These are phyloP conservation scores for Arxiozyma bovina DNA, from an alignment of 1,139 yeast species.

Conservation along the genomic window DNA sequence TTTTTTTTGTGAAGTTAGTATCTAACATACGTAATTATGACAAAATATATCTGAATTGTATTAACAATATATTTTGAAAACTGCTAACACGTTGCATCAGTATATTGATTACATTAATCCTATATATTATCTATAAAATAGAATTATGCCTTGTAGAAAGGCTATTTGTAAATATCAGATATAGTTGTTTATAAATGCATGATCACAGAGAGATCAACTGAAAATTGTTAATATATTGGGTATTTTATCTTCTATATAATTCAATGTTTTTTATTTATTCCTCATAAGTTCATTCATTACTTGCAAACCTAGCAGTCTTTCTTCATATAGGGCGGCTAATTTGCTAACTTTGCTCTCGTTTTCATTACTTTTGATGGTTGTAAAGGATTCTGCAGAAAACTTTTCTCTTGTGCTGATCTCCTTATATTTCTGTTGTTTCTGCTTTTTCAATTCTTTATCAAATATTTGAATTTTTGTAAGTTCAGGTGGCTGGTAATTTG, in stretches of 20 bases:
- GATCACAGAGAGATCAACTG: too few species aligned
- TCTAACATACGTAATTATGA: too few species aligned
- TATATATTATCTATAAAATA: too few species aligned
- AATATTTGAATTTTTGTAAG: conserved; percentile 22
- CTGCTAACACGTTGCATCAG: neutral
- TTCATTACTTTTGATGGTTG: conserved; percentile 41
- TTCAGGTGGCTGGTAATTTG: neutral
- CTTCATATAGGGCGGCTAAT: conserved; percentile 48
- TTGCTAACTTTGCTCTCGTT: conserved; percentile 39
- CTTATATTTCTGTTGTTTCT: conserved; percentile 17
- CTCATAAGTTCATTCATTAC: conserved; percentile 33
- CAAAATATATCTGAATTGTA: neutral
- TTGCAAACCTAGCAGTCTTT: conserved; percentile 45
- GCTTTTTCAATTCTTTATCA: conserved; percentile 24
- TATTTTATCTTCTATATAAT: too few species aligned
- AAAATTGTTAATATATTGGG: too few species aligned
- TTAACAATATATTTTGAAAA: neutral
- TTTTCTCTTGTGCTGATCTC: conserved; percentile 15
- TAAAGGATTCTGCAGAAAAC: conserved; percentile 33
- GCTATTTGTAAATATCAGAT: too few species aligned
- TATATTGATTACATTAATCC: too few species aligned
- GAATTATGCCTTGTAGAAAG: too few species aligned
- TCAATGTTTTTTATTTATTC: conserved; percentile 4
- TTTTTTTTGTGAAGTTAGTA: neutral
- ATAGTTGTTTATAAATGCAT: too few species aligned